A percentile compares a stretch with the other conserved stretches of the same genome.
Evolutionary conservation across 164 flowering plant genomes (phyloP).

Genomic region (Echeveria elegans): DNA sequence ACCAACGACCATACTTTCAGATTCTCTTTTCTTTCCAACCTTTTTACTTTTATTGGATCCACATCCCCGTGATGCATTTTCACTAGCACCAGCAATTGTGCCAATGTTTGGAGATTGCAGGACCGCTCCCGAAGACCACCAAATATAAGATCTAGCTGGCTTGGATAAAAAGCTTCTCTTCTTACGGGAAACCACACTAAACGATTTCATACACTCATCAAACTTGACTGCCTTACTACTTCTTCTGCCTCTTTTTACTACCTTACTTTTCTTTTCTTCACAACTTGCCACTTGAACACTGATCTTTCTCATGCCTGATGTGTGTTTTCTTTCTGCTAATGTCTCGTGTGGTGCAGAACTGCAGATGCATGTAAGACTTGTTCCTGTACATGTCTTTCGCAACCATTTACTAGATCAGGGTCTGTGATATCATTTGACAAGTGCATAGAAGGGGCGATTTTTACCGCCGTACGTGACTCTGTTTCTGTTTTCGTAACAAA

Average conservation of each 20-base stretch:
- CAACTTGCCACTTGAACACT: background rate
- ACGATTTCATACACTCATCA: slow-evolving; percentile 3
- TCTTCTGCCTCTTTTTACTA: background rate
- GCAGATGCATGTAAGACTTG: background rate
- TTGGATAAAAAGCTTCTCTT: slow-evolving; percentile 50
- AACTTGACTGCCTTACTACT: slow-evolving; percentile 1
- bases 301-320: background rate
- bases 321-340: background rate
- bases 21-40: slow-evolving; percentile 16
- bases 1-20: slow-evolving; percentile 15
- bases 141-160: slow-evolving; percentile 42
- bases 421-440: background rate
- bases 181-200: slow-evolving; percentile 21
- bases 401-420: background rate
- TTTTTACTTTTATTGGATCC: slow-evolving; percentile 19
- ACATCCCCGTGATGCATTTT: slow-evolving; percentile 14
- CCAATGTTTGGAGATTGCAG: slow-evolving; percentile 23
- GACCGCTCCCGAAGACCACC: slow-evolving; percentile 42
- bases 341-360: background rate
- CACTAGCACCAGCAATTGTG: slow-evolving; percentile 14
- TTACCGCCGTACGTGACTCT: background rate
- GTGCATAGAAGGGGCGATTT: background rate
- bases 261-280: background rate
- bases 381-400: background rate
- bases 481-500: background rate